These are phyloP conservation scores for Bifiguratus adelaidae DNA, from an alignment of 192 early-diverging fungal genomes.

Conservation along the genomic window DNA sequence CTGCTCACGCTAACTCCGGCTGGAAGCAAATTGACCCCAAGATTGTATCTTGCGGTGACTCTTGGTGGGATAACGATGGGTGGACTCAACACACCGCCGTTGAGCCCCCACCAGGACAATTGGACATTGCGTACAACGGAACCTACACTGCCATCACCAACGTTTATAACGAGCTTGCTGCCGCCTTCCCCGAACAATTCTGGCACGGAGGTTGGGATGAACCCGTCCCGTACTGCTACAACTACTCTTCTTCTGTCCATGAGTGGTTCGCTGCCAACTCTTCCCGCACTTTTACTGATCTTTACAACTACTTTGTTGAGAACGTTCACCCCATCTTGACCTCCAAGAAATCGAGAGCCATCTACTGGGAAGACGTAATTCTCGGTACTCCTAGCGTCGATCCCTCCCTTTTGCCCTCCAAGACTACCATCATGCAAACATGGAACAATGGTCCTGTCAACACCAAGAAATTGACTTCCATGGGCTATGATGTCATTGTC, in stretches of 20 bases:
- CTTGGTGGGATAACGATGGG: conserved; percentile 23
- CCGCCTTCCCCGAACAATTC: conserved; percentile 50
- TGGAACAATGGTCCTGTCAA: conserved; percentile 44
- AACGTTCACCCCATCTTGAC: conserved; percentile 36
- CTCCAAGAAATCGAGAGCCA: conserved; percentile 27
- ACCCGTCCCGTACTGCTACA: conserved; percentile 55
- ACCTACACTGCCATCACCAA: conserved; percentile 43
- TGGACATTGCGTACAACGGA: conserved; percentile 45
- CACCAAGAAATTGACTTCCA: conserved; percentile 40
- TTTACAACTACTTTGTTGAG: conserved; percentile 38
- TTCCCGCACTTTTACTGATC: conserved; percentile 11
- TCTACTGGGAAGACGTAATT: conserved; percentile 69
- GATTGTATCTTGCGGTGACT: conserved; percentile 23
- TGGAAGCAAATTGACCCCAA: conserved; percentile 9
- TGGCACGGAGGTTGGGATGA: conserved; percentile 68
- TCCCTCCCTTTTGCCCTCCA: conserved; percentile 19
- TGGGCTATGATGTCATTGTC: conserved; percentile 49
- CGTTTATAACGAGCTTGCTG: conserved; percentile 47
- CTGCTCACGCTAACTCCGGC: conserved; percentile 49
- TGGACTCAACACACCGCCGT: conserved; percentile 35
- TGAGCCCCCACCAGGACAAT: conserved; percentile 70
- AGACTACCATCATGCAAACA: conserved; percentile 50
- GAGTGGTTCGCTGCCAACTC: conserved; percentile 10
- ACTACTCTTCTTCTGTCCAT: conserved; percentile 29
- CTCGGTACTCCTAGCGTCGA: conserved; percentile 33